A percentile compares a stretch with the other conserved stretches of the same genome.
Evolutionary conservation across 2,329 filamentous ascomycete species (phyloP).

Genomic region (Clonostachys rosea): DNA sequence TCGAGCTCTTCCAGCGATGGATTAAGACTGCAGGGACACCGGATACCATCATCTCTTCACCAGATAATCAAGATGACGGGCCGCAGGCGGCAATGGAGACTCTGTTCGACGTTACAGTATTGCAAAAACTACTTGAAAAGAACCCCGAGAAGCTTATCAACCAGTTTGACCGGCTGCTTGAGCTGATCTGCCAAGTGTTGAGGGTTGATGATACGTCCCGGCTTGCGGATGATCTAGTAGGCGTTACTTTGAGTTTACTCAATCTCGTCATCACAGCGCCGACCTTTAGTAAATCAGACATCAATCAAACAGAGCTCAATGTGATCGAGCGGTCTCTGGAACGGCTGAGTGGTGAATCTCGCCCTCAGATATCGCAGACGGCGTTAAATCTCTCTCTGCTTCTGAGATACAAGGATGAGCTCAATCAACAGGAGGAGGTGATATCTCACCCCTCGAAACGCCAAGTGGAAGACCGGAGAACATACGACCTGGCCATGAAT

Average conservation of each 20-base stretch:
- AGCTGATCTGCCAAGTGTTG: slow-evolving; percentile 59
- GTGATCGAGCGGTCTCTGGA: slow-evolving; percentile 45
- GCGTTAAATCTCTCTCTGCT: slow-evolving; percentile 52
- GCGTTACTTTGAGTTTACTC: slow-evolving; percentile 54
- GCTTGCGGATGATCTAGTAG: slow-evolving; percentile 40
- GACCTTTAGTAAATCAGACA: slow-evolving; percentile 44
- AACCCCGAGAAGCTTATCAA: slow-evolving; percentile 60
- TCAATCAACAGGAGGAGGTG: slow-evolving; percentile 37
- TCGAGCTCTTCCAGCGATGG: slow-evolving; percentile 55
- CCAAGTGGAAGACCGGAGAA: slow-evolving; percentile 55
- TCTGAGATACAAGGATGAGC: slow-evolving; percentile 48
- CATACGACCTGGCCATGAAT: slow-evolving; percentile 56
- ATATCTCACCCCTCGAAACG: slow-evolving; percentile 33
- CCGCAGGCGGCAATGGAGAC: slow-evolving; percentile 34
- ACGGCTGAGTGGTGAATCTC: slow-evolving; percentile 28
- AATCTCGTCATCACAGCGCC: slow-evolving; percentile 56
- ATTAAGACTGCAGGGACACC: slow-evolving; percentile 27
- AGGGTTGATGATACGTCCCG: slow-evolving; percentile 32
- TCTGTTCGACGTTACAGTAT: slow-evolving; percentile 54
- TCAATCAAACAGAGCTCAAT: slow-evolving; percentile 32
- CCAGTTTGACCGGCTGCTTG: slow-evolving; percentile 60
- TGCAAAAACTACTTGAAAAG: slow-evolving; percentile 61
- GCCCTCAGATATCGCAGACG: slow-evolving; percentile 41
- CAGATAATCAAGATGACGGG: slow-evolving; percentile 19
- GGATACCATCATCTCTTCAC: slow-evolving; percentile 14